phyloP scores from a whole-genome alignment of 208 protist genomes.

The Crithidia expoeki region DNA sequence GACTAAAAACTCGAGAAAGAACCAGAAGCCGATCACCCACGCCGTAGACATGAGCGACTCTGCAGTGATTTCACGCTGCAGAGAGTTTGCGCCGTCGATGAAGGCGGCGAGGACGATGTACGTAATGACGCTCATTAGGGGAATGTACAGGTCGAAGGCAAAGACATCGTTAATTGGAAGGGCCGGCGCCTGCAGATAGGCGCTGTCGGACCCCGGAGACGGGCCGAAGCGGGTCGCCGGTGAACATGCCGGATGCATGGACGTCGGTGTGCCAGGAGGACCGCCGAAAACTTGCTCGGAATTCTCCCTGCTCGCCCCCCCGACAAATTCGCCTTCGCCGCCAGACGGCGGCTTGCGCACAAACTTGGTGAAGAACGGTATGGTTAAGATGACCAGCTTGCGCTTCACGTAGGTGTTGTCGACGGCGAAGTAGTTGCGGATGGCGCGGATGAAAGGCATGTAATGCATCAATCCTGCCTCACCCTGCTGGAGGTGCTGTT shows the following conservation, averaged over 20 bases:
- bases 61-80: conserved; percentile 45
- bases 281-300: conserved; percentile 32
- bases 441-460: conserved; percentile 56
- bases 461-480: conserved; percentile 58
- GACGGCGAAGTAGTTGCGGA: conserved; percentile 76
- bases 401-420: conserved; percentile 79
- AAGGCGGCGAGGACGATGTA: conserved; percentile 79
- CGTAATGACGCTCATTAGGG: conserved; percentile 80
- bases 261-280: conserved; percentile 9
- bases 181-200: conserved; percentile 1
- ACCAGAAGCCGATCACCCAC: conserved; percentile 56
- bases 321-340: conserved; percentile 26
- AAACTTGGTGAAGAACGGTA: conserved; percentile 66
- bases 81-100: conserved; percentile 46
- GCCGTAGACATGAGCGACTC: conserved; percentile 63
- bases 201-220: conserved; percentile 14
- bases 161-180: conserved; percentile 63
- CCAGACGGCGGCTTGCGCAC: conserved; percentile 12
- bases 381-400: conserved; percentile 74
- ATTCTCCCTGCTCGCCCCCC: conserved; percentile 10
- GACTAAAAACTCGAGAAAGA: conserved; percentile 54
- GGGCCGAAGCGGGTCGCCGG: neutral
- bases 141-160: conserved; percentile 84
- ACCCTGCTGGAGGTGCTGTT: conserved; percentile 63
- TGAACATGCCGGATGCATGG: conserved; percentile 10